Base-by-base conservation (phyloP, 2,329 filamentous ascomycete genomes). In the Amylocarpus encephaloides region DNA sequence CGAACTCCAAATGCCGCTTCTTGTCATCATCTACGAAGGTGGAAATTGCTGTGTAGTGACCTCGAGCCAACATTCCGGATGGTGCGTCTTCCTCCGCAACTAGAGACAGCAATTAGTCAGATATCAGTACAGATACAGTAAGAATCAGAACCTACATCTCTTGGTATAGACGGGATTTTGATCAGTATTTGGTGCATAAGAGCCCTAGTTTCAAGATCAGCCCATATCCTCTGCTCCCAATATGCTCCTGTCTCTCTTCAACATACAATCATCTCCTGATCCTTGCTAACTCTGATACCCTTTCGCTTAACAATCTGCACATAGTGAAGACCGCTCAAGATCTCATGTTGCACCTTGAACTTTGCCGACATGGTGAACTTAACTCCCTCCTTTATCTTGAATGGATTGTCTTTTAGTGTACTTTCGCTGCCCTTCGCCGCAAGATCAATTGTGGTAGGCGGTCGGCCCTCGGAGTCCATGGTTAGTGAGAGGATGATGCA, bases 321-420 rank as follows among this genome's bases (percentile, higher is more conserved):
- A 70, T 97, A 98, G 74, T 96, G 94, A 67, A 98, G 73, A 41
- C 93, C 93, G 62, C 88, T 93, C 49, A 97, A 80, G 59, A 98
- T 92, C 71, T 97, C 87, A 69, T 96, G 90, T 76, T 98, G 90
- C 41, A 98, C 93, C 73, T 91, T 86, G 79, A 97, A 98, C 55
- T 82, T 81, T 51, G 86, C 91, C 68, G 87, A 90, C 88, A 97
- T 97, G 71, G 86, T 88, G 75, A 97, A 98, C 62, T 82, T 86
- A 62, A 86, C 82, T 49, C 89, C 90, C 71, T 97, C 93, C 79
- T 97, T 98, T 76, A 98, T 96, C 67, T 81, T 92, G 76, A 98
- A 98, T 12, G 93, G 93, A 68, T 93, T 86, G 66, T 88, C 79
- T 75, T 95, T 95, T 59, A 98, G 84, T 12, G 78, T 80, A 3